Evolutionary conservation across 1,284 basidiomycete genomes (phyloP), one percentile per base, ranked within the genome.

Genomic region (Heliocybe sulcata): DNA sequence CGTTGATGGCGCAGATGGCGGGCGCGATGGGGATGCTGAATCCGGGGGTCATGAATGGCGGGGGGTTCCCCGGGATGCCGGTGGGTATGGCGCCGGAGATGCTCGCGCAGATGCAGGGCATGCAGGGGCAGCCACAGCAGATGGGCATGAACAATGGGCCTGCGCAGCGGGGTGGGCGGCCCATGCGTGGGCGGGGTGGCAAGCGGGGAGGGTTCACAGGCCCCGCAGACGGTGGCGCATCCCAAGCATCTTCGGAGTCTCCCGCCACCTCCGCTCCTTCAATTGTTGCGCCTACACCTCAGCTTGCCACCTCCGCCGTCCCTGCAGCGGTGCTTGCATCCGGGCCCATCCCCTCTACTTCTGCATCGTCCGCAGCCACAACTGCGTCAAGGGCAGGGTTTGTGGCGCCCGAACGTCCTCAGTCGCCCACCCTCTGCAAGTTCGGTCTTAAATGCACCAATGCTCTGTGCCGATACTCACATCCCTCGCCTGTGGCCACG

Each of bases 401-500:
- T 61, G 76, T 74, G 2, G 65, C 82, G 12, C 87, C 88, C n/a
- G 83, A 86, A 58, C 79, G 90, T 27, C 90, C 89, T 1, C 85
- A 87, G 62, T 90, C 90, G 1, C 90, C 90, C 0, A 90, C 88
- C 0, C 73, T 98, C 20, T 98, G 94, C 82, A 95, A 95, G 72
- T 97, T 89, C 62, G 84, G 80, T 4, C 77, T 87, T 22, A 94
- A 94, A 61, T 98, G 94, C 70, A 89, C 86, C 52, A 95, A 96
- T 68, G 77, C 89, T 0, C 76, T 85, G 52, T 98, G 94, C 69
- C 79, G 86, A 19, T 97, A 84, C 70, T 91, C 90, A 10, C 94
- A 98, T 69, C 92, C 94, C 2, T 92, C 90, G 3, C 94, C 94
- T 14, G 91, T 92, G 0, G 93, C 94, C 1, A 94, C 94, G 26